Evolutionary conservation across 345 rosid species (phyloP).

Genomic region (Camelina sativa): DNA sequence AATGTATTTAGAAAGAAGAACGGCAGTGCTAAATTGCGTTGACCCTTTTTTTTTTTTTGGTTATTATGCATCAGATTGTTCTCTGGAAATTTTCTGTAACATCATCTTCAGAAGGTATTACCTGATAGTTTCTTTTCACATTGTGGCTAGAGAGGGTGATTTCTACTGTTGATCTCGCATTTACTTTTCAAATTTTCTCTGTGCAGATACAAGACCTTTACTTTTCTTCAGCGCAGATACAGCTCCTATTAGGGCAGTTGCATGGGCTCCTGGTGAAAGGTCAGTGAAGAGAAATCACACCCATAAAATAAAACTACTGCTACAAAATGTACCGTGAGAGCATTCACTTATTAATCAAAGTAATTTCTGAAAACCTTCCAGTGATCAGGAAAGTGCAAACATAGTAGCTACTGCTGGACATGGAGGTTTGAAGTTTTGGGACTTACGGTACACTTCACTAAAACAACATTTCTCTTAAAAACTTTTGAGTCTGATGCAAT

Average conservation of each 20-base stretch:
- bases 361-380: slow-evolving; percentile 44
- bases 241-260: slow-evolving; percentile 75
- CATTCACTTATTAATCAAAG: slow-evolving; percentile 14
- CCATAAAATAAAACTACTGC: background rate
- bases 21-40: background rate
- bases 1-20: slow-evolving; percentile 21
- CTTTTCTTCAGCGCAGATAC: slow-evolving; percentile 90
- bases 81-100: slow-evolving; percentile 79
- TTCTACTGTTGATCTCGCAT: slow-evolving; percentile 7
- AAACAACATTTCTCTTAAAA: background rate
- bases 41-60: background rate
- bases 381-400: slow-evolving; percentile 68
- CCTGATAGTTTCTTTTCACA: slow-evolving; percentile 23
- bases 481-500: background rate
- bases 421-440: slow-evolving; percentile 91
- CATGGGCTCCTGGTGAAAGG: slow-evolving; percentile 92
- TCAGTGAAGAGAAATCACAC: slow-evolving; percentile 35
- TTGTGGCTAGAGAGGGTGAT: slow-evolving; percentile 22
- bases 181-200: slow-evolving; percentile 26
- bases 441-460: slow-evolving; percentile 62
- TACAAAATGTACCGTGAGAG: background rate
- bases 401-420: slow-evolving; percentile 83
- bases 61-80: slow-evolving; percentile 70
- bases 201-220: slow-evolving; percentile 85
- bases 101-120: slow-evolving; percentile 62